Base-by-base conservation (phyloP, 257 asterid species). In the Solanum pimpinellifolium region DNA sequence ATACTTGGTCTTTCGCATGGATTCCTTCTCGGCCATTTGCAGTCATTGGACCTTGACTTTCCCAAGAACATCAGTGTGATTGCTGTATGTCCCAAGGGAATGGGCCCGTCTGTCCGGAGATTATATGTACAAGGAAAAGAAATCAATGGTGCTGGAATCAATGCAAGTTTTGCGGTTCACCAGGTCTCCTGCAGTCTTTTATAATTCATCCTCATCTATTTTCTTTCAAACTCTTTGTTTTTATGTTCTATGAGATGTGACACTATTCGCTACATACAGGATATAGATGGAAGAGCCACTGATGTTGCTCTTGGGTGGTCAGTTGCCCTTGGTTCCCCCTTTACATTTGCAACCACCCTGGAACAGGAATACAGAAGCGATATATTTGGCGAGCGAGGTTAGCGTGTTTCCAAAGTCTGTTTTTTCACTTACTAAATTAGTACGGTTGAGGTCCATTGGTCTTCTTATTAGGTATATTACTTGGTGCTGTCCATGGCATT, bases 21-120 rank as follows among this genome's bases (percentile, higher is more conserved):
- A 33, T 95, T 96, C 91, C 94, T 96, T 88, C 94, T 96, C 91
- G 99, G 98, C 87, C 99, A 96, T 94, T 91, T 96, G 91, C 99
- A 96, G 92, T 95, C 99, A 1, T 25, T 87, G 91, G 99, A 98
- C 68, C 92, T 90, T 44, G 98, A 95, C 88, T 96, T 96, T 66
- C 99, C 99, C 35, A 94, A 95, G 89, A 92, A 95, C 91, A 90
- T 95, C 42, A 96, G 99, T 72, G 98, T 96, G 41, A 91, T 96
- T 86, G 99, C 99, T 82, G 99, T 96, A 73, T 96, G 99, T 74
- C 99, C 99, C 84, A 96, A 96, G 94, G 99, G 99, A 74, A 94
- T 96, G 99, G 98, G 99, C 23, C 99, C 99, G 8, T 96, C 99
- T 20, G 99, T 96, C 62, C 93, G 99, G 92, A 93, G 99, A 92